Evolutionary conservation across 1,139 yeast genomes (phyloP).

Genomic region (Protomyces pachydermus): DNA sequence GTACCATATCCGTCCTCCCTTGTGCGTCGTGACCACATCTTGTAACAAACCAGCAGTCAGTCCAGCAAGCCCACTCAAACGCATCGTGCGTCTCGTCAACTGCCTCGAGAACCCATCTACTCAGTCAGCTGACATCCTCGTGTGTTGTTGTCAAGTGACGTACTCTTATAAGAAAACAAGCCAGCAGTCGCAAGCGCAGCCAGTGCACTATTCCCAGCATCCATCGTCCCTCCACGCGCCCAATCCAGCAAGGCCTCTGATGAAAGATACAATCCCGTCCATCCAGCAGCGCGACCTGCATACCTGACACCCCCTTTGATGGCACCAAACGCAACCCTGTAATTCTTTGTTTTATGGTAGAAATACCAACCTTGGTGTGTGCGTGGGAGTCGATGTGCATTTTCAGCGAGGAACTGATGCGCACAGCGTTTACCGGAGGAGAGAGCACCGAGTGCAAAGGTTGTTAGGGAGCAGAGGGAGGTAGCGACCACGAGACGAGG

Average conservation of each 20-base stretch:
- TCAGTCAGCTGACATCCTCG: neutral
- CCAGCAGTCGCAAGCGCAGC: conserved; percentile 16
- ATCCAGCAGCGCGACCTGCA: conserved; percentile 10
- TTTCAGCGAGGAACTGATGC: conserved; percentile 65
- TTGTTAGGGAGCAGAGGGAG: conserved; percentile 3
- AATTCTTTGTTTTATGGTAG: conserved; percentile 79
- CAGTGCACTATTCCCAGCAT: conserved; percentile 5
- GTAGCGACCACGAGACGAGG: conserved; percentile 21
- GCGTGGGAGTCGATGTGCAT: conserved; percentile 73
- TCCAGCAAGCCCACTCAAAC: conserved; percentile 12
- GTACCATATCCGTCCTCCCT: conserved; percentile 16
- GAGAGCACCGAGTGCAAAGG: conserved; percentile 53
- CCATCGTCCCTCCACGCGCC: conserved; percentile 16
- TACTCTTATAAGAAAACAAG: neutral
- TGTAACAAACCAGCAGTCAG: conserved; percentile 9
- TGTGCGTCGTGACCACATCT: conserved; percentile 4
- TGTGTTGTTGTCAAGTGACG: neutral
- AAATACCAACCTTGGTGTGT: conserved; percentile 86
- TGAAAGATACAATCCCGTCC: conserved; percentile 12
- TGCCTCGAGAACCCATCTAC: conserved; percentile 11
- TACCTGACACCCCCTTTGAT: conserved; percentile 18
- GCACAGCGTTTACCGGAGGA: conserved; percentile 57
- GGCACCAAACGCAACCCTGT: conserved; percentile 42
- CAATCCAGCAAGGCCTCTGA: conserved; percentile 14
- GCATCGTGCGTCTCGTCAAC: conserved; percentile 13